Base-by-base conservation (phyloP, 768 basidiomycete species). In the Boletus edulis region DNA sequence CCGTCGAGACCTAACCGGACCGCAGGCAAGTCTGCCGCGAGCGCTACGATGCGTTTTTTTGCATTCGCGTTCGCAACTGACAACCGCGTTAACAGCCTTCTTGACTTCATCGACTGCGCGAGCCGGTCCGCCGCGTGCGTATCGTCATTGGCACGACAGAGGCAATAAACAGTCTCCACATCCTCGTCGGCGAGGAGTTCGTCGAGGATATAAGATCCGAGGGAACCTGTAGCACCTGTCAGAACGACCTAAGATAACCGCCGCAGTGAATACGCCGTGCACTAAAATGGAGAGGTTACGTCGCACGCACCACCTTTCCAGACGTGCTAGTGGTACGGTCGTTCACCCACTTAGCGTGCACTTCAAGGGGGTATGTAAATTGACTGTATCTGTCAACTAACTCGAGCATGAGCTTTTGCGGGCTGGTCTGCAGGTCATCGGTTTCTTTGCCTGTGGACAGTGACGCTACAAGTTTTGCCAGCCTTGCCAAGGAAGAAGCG, bases 191-290 rank as follows among this genome's bases (percentile, higher is more conserved):
- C 60, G 4, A 77, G 67, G 3, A 83, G 69, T 46, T 77, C 73
- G 34, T 73, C 68, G n/a, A 84, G 73, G 13, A 82, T 73, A 52
- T 81, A 76, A 3, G 81, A 80, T 10, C 83, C 83, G 3, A 82
- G 73, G 2, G 79, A 80, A 1, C 81, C 82, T 5, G 81, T 81
- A 0, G 75, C 77, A 5, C 81, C 82, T 0, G 81, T 82, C 35
- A 83, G 68, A 5, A 83, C 73, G 9, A 67, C 48, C 58, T 62
- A 4, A 35, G 34, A 31, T 15, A 12, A 32, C 40, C 17, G 27
- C 11, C 13, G n/a, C 4, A 20, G 13, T 54, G 38, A 27, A n/a
- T 22, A 20, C 3, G 20, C n/a, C 24, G 1, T 10, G 31, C 1
- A 11, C 15, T 39, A 9, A 39, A 5, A 13, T 34, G 18, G 54